Base-by-base conservation (phyloP, 345 rosid species). In the Syzygium jambos region DNA sequence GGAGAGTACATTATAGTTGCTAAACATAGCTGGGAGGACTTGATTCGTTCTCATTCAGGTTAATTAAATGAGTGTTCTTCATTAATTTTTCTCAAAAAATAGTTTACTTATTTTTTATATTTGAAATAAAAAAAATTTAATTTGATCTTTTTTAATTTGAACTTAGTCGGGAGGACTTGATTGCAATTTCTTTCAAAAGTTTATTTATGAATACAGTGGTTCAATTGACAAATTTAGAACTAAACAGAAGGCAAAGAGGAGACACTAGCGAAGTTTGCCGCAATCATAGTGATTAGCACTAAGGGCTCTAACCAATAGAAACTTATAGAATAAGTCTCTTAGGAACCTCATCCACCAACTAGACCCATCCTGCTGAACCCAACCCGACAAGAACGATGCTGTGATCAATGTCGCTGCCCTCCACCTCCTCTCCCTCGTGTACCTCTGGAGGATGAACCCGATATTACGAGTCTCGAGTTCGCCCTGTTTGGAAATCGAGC, bases 341-440 rank as follows among this genome's bases (percentile, higher is more conserved):
- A 51, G 85, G 38, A 84, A 84, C 56, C 34, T 51, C 52, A 27
- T 27, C 85, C 57, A 51, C 85, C 85, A 51, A n/a, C 85, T 84
- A 12, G 86, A 73, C n/a, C 93, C 94, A 51, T 68, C 86, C 46
- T 90, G 89, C 22, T 89, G 92, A 3, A 89, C 63, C 93, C 94
- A 89, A 4, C 95, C 94, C n/a, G 92, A 89, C 6, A 90, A 3
- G 83, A n/a, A 91, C 1, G 95, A 90, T 2, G 78, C 89, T 1
- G 85, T 54, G 51, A 91, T 86, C 80, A 92, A 13, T n/a, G 46
- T 49, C 8, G 90, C 87, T 12, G 84, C 88, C 3, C 94, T 87
- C 92, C 92, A 91, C 85, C 88, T 89, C 86, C 93, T 88, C 86
- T 91, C 92, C 85, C 59, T 30, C 10, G 51, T 82, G 49, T 92